Conservation (phyloP, 306 rosid genomes). For the Lathyrus aphaca region DNA sequence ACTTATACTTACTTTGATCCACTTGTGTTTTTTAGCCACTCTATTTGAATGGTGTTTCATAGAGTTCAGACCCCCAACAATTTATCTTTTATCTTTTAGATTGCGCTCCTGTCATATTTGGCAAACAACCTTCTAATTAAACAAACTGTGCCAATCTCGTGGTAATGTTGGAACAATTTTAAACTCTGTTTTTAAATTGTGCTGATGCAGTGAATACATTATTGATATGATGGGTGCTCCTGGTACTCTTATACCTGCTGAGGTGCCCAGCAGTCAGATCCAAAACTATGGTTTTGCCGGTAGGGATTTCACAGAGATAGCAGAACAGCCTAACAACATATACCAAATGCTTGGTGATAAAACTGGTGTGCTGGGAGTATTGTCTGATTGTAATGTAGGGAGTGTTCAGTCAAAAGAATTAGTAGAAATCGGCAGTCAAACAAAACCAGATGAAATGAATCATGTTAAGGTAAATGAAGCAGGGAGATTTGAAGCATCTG, state of each 20-base stretch:
- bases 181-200: slow-evolving; percentile 41
- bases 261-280: slow-evolving; percentile 87
- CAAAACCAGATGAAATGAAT: slow-evolving; percentile 47
- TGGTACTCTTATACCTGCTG: slow-evolving; percentile 93
- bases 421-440: slow-evolving; percentile 44
- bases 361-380: slow-evolving; percentile 44
- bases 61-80: slow-evolving; percentile 9
- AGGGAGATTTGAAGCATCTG: slow-evolving; percentile 53
- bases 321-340: slow-evolving; percentile 49
- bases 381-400: slow-evolving; percentile 46
- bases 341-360: slow-evolving; percentile 48
- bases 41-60: slow-evolving; percentile 21
- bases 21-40: slow-evolving; percentile 30
- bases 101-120: slow-evolving; percentile 31
- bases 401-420: slow-evolving; percentile 57
- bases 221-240: slow-evolving; percentile 99
- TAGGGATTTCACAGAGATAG: slow-evolving; percentile 64
- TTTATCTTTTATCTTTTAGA: slow-evolving; percentile 26
- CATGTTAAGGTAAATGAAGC: slow-evolving; percentile 47
- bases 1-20: slow-evolving; percentile 26
- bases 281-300: slow-evolving; percentile 60
- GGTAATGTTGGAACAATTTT: slow-evolving; percentile 27
- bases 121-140: slow-evolving; percentile 15
- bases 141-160: slow-evolving; percentile 31
- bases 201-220: slow-evolving; percentile 87